A percentile compares a stretch with the other conserved stretches of the same genome.
Evolutionary conservation across 441 rosid genomes (phyloP).

Genomic region (Aleurites moluccanus): DNA sequence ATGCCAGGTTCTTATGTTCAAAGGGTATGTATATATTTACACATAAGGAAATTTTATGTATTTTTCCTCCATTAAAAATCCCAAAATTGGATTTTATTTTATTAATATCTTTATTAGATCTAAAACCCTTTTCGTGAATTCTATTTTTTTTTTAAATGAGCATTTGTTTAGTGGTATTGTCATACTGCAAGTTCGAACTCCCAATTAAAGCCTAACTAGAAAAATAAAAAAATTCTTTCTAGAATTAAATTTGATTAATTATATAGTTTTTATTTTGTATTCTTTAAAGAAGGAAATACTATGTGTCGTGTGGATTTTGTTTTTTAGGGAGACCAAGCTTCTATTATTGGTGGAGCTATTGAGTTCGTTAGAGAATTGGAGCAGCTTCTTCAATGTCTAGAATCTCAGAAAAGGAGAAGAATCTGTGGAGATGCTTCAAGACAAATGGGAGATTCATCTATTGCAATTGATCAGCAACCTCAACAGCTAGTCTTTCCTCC

Average conservation of each 20-base stretch:
- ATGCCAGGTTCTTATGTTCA: slow-evolving; percentile 95
- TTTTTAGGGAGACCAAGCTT: slow-evolving; percentile 77
- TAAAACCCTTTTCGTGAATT: not conserved
- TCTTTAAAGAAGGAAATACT: too few species aligned
- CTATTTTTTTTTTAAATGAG: not conserved
- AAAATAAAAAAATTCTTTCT: too few species aligned
- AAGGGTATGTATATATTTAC: slow-evolving; percentile 44
- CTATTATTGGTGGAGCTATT: slow-evolving; percentile 73
- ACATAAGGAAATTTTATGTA: not conserved
- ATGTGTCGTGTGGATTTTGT: not conserved
- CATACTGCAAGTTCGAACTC: too few species aligned
- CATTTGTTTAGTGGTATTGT: too few species aligned
- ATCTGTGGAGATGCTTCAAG: slow-evolving; percentile 47
- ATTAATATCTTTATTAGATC: not conserved
- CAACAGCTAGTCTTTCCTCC: slow-evolving; percentile 41
- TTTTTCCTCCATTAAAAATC: not conserved
- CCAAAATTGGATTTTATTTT: not conserved
- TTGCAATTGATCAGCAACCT: slow-evolving; percentile 33
- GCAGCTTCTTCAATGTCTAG: slow-evolving; percentile 77
- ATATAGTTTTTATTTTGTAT: not conserved
- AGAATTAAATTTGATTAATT: not conserved
- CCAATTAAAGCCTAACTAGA: too few species aligned
- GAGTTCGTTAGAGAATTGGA: slow-evolving; percentile 80
- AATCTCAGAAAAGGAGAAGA: slow-evolving; percentile 73
- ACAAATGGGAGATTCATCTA: slow-evolving; percentile 43